Conservation (phyloP, 441 rosid genomes). For the Melastoma candidum region DNA sequence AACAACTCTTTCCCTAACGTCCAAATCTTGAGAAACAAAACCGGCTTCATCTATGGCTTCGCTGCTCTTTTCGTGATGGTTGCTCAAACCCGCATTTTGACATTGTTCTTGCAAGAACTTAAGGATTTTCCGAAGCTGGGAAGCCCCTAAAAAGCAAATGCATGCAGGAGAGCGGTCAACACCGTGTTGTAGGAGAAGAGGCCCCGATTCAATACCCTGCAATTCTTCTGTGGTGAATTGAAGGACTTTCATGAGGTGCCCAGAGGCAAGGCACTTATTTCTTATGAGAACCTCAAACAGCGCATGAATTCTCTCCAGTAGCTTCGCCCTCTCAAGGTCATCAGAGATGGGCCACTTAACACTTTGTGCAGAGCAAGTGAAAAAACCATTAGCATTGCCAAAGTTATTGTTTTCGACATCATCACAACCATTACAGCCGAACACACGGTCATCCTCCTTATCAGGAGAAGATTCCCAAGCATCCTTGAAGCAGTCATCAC, state of each 20-base stretch:
- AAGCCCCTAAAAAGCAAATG: slow-evolving; percentile 75
- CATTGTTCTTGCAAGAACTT: slow-evolving; percentile 83
- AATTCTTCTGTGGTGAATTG: slow-evolving; percentile 67
- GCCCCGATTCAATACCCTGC: slow-evolving; percentile 50
- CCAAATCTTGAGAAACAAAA: slow-evolving; percentile 22
- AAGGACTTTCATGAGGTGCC: slow-evolving; percentile 73
- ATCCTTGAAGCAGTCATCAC: slow-evolving; percentile 62
- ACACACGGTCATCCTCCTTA: slow-evolving; percentile 35
- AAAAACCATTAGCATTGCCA: slow-evolving; percentile 22
- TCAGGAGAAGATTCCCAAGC: slow-evolving; percentile 72
- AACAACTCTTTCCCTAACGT: slow-evolving; percentile 48
- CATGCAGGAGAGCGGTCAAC: slow-evolving; percentile 59
- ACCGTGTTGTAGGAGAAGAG: slow-evolving; percentile 47
- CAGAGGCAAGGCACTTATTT: slow-evolving; percentile 61
- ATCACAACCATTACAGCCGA: slow-evolving; percentile 25
- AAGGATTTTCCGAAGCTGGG: slow-evolving; percentile 68
- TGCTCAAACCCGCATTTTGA: slow-evolving; percentile 65
- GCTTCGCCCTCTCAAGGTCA: slow-evolving; percentile 70
- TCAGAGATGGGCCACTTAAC: slow-evolving; percentile 67
- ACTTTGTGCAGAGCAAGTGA: slow-evolving; percentile 12
- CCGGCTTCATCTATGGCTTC: slow-evolving; percentile 32
- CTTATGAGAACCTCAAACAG: slow-evolving; percentile 56
- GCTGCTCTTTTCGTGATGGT: slow-evolving; percentile 48
- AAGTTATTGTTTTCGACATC: slow-evolving; percentile 20
- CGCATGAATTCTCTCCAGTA: slow-evolving; percentile 59